Conservation (phyloP, 1,284 basidiomycete species). For the Malassezia cuniculi region DNA sequence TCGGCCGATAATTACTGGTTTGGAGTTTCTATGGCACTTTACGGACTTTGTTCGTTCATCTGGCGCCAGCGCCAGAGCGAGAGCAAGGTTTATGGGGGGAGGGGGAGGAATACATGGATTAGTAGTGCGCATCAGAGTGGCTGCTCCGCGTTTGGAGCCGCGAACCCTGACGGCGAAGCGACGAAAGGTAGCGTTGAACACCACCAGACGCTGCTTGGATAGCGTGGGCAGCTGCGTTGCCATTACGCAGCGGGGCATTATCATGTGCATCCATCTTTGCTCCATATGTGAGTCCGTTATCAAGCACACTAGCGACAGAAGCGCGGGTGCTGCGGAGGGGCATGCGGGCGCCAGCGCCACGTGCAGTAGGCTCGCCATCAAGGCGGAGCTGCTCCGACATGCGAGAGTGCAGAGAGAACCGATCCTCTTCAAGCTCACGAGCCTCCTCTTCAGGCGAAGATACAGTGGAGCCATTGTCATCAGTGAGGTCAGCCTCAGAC, state of each 20-base stretch:
- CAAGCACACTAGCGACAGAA: too few relatives aligned
- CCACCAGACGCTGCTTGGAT: constrained; percentile 7
- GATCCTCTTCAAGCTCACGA: constrained; percentile 33
- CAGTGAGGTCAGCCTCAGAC: constrained; percentile 39
- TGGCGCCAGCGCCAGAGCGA: too few relatives aligned
- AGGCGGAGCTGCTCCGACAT: constrained; percentile 20
- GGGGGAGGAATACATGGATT: too few relatives aligned
- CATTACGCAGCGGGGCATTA: constrained; percentile 6
- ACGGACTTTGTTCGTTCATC: too few relatives aligned
- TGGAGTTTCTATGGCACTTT: too few relatives aligned
- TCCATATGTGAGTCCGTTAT: too few relatives aligned
- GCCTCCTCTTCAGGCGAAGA: constrained; percentile 39
- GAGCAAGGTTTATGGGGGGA: too few relatives aligned
- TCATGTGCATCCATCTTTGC: too few relatives aligned
- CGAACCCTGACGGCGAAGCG: neutral
- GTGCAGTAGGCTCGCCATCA: constrained; percentile 16
- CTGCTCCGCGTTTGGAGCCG: neutral
- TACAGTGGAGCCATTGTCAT: constrained; percentile 40
- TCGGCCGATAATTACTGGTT: too few relatives aligned
- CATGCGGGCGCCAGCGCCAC: constrained; percentile 17
- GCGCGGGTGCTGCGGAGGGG: too few relatives aligned
- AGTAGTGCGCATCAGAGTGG: neutral
- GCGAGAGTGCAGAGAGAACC: constrained; percentile 13
- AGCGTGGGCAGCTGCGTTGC: constrained; percentile 5
- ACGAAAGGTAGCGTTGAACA: constrained; percentile 33